Evolutionary conservation across 2,329 filamentous ascomycete genomes (phyloP), one percentile per base, ranked within the genome.

Genomic region (Rachicladosporium sp.): DNA sequence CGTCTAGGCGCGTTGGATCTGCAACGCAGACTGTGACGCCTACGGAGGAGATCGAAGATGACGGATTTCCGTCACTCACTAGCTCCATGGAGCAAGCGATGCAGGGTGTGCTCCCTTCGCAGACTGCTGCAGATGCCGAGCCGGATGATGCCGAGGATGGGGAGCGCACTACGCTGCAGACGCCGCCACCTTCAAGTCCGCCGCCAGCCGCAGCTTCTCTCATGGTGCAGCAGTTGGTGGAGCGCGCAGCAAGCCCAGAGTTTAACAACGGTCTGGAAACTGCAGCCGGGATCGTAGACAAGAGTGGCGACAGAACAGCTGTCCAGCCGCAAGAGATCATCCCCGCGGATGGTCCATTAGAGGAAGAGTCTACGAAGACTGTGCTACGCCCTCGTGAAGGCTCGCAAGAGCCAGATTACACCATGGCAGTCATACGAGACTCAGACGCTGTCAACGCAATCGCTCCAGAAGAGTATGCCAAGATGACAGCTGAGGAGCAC

Each of bases 401-500:
- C 9, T 56, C 51, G 10, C 54, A 58, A 41, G 55, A 58, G 37
- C 50, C 54, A 11, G 55, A 58, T 37, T 55, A 55, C 33, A 50
- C 51, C 7, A 53, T 56, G 41, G 50, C 54, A 2, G 44, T 58
- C 5, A 45, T 58, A 4, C 48, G 52, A 7, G 46, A 57, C 21
- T 57, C 55, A 6, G 51, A 53, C 13, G 46, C 48, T 1, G 44
- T 56, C 7, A 47, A 49, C n/a, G 41, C 47, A 10, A 36, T 55
- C 4, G 52, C 56, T 4, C 49, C 53, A 8, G 48, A 52, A 13
- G 58, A 58, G 15, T 61, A 64, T 27, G 58, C 60, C n/a, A 60
- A 59, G 7, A 64, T 91, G 66, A 94, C 86, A 0, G 83, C 91
- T 0, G 89, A 98, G 60, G 83, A 95, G 55, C 87, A 96, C 60